Evolutionary conservation across 768 basidiomycete species (phyloP), one percentile per base, ranked within the genome.

Genomic region (Pulveroboletus sp.): DNA sequence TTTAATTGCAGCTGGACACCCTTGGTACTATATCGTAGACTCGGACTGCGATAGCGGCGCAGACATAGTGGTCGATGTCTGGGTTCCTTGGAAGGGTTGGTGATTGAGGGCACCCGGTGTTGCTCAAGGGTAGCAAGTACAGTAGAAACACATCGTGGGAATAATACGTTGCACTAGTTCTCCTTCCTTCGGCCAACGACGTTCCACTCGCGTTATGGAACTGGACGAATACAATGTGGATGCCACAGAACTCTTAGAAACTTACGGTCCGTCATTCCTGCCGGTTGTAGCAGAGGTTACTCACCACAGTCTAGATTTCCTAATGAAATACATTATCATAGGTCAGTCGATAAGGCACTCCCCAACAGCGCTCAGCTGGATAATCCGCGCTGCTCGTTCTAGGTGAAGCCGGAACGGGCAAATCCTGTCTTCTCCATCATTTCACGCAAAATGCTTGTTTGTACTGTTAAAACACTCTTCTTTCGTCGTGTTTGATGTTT

Each of bases 261-360:
- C 93, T 54, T 97, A 97, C 69, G 93, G 93, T 93, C 32, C 47
- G 78, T 53, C 35, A 42, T 42, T 39, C 21, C 28, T 17, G 28
- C 10, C 39, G 24, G 21, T 17, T 14, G 31, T 35, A 18, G 31
- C 24, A 31, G 50, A 43, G 49, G 45, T 51, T 52, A 46, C 58
- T 63, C 55, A 57, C 39, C 37, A n/a, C 8, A 14, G 39, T 50
- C 39, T 69, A 96, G 96, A 99, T 73, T 98, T 96, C 69, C 81
- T 99, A 58, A 92, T 97, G 84, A 99, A 99, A 74, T 93, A 93
- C 71, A 96, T 97, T 65, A 82, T 98, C 58, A 92, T 97, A 61
- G 95, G 95, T 91, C 58, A 51, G 76, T 53, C 11, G 50, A 18
- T 55, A 35, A 37, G 17, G 31, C 45, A 43, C 21, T 44, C 42